These are phyloP conservation scores for Geosmithia morbida DNA, from an alignment of 2,329 filamentous ascomycete genomes.

Conservation along the genomic window DNA sequence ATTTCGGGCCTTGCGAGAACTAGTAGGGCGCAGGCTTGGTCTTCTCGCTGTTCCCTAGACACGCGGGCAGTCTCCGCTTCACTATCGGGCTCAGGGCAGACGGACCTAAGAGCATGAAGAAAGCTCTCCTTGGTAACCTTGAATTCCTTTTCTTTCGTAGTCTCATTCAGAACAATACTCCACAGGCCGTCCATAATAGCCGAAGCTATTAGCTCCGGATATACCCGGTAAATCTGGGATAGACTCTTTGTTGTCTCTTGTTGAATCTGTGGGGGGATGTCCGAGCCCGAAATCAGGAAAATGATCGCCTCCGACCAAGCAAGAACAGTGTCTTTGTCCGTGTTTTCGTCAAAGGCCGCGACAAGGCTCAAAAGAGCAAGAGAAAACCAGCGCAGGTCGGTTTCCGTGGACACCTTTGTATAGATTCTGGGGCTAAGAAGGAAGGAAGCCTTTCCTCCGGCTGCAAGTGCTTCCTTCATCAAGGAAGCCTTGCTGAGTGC, in stretches of 20 bases:
- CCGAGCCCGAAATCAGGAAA: constrained; percentile 55
- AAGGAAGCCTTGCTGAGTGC: constrained; percentile 44
- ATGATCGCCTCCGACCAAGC: constrained; percentile 79
- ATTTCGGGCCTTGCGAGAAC: constrained; percentile 67
- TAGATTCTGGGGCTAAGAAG: constrained; percentile 76
- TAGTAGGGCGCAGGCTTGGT: constrained; percentile 62
- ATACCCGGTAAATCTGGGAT: constrained; percentile 46
- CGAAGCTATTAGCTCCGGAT: constrained; percentile 42
- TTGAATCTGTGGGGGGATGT: constrained; percentile 45
- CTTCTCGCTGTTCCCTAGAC: constrained; percentile 29
- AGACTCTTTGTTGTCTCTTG: constrained; percentile 48
- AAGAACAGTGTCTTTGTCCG: constrained; percentile 33
- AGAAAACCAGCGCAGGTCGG: constrained; percentile 67
- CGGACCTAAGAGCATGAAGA: constrained; percentile 42
- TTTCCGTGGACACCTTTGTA: constrained; percentile 57
- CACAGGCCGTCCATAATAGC: constrained; percentile 62
- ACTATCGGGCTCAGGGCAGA: constrained; percentile 46
- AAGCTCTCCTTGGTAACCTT: constrained; percentile 54
- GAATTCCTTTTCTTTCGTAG: constrained; percentile 58
- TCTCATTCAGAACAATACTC: constrained; percentile 60
- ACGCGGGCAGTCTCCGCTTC: constrained; percentile 17
- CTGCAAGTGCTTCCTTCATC: constrained; percentile 47
- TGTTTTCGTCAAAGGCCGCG: constrained; percentile 33
- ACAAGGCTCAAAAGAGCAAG: constrained; percentile 53
- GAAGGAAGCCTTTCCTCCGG: constrained; percentile 76